These are phyloP conservation scores for Stachybotrys chartarum DNA, from an alignment of 2,329 filamentous ascomycete species.

Conservation along the genomic window DNA sequence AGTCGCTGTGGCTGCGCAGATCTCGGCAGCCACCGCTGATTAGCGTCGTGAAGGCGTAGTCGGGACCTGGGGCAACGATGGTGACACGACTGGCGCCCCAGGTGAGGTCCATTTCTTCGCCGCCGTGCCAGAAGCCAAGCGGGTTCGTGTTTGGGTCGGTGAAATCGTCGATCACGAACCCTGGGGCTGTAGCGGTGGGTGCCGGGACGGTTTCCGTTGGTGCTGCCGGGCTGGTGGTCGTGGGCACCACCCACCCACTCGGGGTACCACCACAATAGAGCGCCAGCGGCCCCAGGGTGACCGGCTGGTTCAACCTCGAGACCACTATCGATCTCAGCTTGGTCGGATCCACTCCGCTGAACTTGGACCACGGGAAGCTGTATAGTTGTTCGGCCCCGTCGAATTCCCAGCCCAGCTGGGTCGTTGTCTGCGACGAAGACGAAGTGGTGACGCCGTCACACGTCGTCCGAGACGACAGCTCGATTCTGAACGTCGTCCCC, in stretches of 20 bases:
- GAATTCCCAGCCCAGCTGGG: constrained; percentile 51
- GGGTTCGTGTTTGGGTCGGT: constrained; percentile 43
- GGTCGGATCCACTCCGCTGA: constrained; percentile 38
- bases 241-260: constrained; percentile 39
- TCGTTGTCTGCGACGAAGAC: constrained; percentile 31
- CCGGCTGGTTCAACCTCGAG: constrained; percentile 33
- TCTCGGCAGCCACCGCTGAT: constrained; percentile 30
- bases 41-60: constrained; percentile 55
- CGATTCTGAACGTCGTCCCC: constrained; percentile 43
- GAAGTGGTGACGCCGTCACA: constrained; percentile 32
- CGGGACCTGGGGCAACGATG: constrained; percentile 26
- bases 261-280: constrained; percentile 49
- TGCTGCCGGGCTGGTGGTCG: constrained; percentile 28
- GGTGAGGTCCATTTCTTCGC: constrained; percentile 50
- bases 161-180: constrained; percentile 57
- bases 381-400: constrained; percentile 54
- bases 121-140: constrained; percentile 58
- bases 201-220: constrained; percentile 42
- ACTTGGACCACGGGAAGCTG: constrained; percentile 48
- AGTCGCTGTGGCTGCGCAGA: constrained; percentile 48
- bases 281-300: constrained; percentile 49
- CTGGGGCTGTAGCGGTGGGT: constrained; percentile 37
- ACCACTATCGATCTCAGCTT: constrained; percentile 48
- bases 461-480: constrained; percentile 38
- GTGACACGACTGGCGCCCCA: constrained; percentile 45